phyloP scores from a whole-genome alignment of 2,329 filamentous ascomycete species.

The Trichoderma cornu-damae region DNA sequence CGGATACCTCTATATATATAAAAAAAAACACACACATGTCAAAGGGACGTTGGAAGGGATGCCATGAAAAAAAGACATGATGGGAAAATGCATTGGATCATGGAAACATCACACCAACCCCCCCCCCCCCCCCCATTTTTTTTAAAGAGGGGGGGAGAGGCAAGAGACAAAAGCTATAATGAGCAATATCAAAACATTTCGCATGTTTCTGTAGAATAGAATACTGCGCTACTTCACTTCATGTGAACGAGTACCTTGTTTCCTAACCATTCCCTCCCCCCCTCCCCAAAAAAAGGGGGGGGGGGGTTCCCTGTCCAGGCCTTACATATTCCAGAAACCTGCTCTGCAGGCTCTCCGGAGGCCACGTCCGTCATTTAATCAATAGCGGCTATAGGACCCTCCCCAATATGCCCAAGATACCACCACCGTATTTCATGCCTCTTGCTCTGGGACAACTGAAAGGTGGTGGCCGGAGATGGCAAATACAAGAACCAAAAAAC shows the following conservation, averaged over 20 bases:
- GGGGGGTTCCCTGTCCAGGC: neutral
- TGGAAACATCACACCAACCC: neutral
- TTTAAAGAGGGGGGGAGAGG: neutral
- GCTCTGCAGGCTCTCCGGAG: neutral
- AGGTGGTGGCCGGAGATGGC: neutral
- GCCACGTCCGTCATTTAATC: neutral
- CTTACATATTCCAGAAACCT: neutral
- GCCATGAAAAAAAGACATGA: neutral
- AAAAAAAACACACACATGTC: slow-evolving; percentile 44
- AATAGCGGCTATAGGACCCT: neutral
- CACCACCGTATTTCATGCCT: neutral
- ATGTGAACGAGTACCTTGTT: slow-evolving; percentile 10
- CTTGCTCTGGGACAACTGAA: neutral
- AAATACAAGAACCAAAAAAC: neutral
- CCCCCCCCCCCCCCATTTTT: neutral
- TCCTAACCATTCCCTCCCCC: neutral
- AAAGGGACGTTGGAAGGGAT: neutral
- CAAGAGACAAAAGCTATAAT: neutral
- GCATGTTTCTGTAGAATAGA: slow-evolving; percentile 15
- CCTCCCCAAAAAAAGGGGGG: neutral
- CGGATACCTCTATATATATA: too few relatives aligned
- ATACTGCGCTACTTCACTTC: slow-evolving; percentile 11
- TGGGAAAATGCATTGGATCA: neutral
- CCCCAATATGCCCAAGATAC: slow-evolving; percentile 1
- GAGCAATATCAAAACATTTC: slow-evolving; percentile 15